Evolutionary conservation across 2,329 filamentous ascomycete species (phyloP).

Genomic region (Myriosclerotinia curreyana): DNA sequence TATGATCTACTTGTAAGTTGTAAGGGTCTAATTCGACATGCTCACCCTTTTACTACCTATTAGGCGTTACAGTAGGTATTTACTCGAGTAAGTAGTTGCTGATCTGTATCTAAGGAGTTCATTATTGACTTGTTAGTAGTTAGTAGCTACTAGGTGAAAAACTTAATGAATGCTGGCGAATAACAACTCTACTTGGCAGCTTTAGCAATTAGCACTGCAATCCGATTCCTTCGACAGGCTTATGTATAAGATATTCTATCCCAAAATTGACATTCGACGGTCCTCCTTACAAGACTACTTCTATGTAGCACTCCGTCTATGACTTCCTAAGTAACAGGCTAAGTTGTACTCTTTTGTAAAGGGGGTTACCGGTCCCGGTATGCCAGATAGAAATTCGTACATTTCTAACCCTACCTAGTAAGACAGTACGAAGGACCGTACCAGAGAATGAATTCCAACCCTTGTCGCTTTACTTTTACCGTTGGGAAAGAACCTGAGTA

Average conservation of each 20-base stretch:
- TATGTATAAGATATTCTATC: background rate
- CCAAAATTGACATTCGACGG: background rate
- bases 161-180: background rate
- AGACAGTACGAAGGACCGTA: background rate
- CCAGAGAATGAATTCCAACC: background rate
- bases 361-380: too few species aligned
- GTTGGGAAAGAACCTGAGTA: background rate
- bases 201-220: too few species aligned
- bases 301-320: background rate
- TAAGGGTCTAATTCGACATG: too few species aligned
- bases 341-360: constrained; percentile 10
- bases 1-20: too few species aligned
- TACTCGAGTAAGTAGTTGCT: too few species aligned
- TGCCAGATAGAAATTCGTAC: background rate
- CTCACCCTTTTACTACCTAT: too few species aligned
- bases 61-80: too few species aligned
- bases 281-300: too few species aligned
- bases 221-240: background rate
- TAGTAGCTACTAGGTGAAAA: background rate
- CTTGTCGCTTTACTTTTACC: constrained; percentile 3
- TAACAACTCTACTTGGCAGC: background rate
- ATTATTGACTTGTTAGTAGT: too few species aligned
- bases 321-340: too few species aligned
- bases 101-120: too few species aligned
- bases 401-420: background rate